Conservation (phyloP, 345 rosid genomes). For the Punica granatum region DNA sequence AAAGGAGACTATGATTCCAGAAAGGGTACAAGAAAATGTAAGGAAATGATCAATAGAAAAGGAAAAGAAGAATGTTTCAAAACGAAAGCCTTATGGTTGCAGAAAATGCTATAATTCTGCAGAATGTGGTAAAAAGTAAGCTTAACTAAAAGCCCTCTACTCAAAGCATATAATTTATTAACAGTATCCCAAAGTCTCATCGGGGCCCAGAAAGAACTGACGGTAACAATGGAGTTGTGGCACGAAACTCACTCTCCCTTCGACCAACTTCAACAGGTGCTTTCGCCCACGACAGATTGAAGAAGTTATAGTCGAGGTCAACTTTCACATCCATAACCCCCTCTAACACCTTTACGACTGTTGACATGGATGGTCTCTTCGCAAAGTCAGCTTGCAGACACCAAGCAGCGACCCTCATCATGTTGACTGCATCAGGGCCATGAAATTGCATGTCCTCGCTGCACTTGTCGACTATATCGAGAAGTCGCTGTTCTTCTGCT, state of each 20-base stretch:
- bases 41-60: too few relatives aligned
- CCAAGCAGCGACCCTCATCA: constrained; percentile 5
- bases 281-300: neutral
- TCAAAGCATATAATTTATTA: too few relatives aligned
- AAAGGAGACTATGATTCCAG: too few relatives aligned
- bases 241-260: neutral
- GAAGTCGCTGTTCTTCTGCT: neutral
- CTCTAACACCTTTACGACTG: constrained; percentile 5
- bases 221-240: neutral
- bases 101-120: too few relatives aligned
- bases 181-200: neutral
- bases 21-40: too few relatives aligned
- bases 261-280: neutral
- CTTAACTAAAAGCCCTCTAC: neutral
- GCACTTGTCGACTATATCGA: constrained; percentile 1
- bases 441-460: neutral
- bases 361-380: constrained; percentile 2
- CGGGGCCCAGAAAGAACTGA: constrained; percentile 1
- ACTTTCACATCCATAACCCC: neutral
- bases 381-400: constrained; percentile 8
- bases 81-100: too few relatives aligned
- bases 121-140: too few relatives aligned
- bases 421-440: neutral
- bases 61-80: too few relatives aligned
- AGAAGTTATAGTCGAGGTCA: neutral